Conservation (phyloP, 176 grass and related monocot genomes). For the Calamus simplicifolius region DNA sequence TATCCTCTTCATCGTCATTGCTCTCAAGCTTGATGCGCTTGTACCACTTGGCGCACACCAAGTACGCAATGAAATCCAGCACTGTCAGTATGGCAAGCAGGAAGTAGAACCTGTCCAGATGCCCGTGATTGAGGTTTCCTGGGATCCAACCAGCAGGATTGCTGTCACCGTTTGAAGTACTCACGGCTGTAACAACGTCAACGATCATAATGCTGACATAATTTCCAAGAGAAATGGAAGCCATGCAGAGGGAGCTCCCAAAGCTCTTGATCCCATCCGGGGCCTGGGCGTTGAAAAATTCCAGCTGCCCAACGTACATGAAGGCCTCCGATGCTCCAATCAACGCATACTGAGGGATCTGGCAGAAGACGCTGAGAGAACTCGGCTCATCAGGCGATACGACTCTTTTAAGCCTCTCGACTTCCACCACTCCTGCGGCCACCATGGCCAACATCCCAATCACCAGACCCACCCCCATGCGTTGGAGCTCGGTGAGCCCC, state of each 20-base stretch:
- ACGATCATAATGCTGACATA: slow-evolving; percentile 86
- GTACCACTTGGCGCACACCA: slow-evolving; percentile 65
- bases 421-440: slow-evolving; percentile 50
- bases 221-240: slow-evolving; percentile 84
- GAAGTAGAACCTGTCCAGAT: slow-evolving; percentile 87
- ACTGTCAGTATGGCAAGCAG: slow-evolving; percentile 57
- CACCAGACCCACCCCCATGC: slow-evolving; percentile 69
- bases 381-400: slow-evolving; percentile 21
- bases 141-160: slow-evolving; percentile 78
- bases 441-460: slow-evolving; percentile 68
- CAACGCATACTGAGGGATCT: slow-evolving; percentile 67
- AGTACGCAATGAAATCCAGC: slow-evolving; percentile 45
- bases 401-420: slow-evolving; percentile 45
- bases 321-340: slow-evolving; percentile 84
- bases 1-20: background rate
- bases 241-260: slow-evolving; percentile 81
- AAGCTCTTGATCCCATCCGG: slow-evolving; percentile 89
- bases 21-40: slow-evolving; percentile 51
- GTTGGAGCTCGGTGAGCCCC: slow-evolving; percentile 69
- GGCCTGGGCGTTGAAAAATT: slow-evolving; percentile 79
- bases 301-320: slow-evolving; percentile 86
- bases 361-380: slow-evolving; percentile 65
- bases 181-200: slow-evolving; percentile 43
- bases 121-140: slow-evolving; percentile 61
- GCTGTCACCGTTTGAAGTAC: slow-evolving; percentile 21